Evolutionary conservation across 306 rosid species (phyloP).

Genomic region (Rosa rugosa): DNA sequence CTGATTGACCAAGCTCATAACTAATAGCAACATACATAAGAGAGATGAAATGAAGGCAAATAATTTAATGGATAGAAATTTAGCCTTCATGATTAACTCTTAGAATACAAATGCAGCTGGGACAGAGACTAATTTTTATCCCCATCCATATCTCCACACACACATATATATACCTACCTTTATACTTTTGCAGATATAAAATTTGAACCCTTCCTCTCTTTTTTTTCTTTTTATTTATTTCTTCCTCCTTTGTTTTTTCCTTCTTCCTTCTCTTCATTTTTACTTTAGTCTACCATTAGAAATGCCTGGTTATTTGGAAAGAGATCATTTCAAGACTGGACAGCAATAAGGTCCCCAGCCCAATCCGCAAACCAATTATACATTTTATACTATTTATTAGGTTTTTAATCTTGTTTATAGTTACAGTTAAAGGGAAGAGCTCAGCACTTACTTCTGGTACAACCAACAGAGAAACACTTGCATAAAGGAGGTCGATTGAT

Average conservation of each 20-base stretch:
- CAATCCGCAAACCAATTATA: not conserved
- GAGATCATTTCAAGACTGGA: not conserved
- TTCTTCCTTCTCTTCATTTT: not conserved
- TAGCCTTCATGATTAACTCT: not conserved
- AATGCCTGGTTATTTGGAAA: not conserved
- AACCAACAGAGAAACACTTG: conserved; percentile 70
- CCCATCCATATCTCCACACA: not conserved
- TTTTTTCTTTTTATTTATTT: not conserved
- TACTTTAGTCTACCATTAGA: not conserved
- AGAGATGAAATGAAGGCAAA: not conserved
- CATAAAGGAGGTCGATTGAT: conserved; percentile 86
- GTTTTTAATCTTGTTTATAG: not conserved
- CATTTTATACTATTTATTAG: not conserved
- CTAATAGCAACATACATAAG: not conserved
- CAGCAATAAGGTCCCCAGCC: not conserved
- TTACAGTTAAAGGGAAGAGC: not conserved
- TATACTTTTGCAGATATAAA: not conserved
- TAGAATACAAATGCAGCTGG: too few species aligned
- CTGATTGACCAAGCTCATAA: not conserved
- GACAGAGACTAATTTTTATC: not conserved
- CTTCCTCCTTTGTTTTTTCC: not conserved
- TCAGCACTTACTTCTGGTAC: conserved; percentile 81
- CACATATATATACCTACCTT: not conserved
- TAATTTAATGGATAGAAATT: not conserved
- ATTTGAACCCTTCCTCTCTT: not conserved